These are phyloP conservation scores for Cladosporium velox DNA, from an alignment of 2,329 filamentous ascomycete genomes.

Conservation along the genomic window DNA sequence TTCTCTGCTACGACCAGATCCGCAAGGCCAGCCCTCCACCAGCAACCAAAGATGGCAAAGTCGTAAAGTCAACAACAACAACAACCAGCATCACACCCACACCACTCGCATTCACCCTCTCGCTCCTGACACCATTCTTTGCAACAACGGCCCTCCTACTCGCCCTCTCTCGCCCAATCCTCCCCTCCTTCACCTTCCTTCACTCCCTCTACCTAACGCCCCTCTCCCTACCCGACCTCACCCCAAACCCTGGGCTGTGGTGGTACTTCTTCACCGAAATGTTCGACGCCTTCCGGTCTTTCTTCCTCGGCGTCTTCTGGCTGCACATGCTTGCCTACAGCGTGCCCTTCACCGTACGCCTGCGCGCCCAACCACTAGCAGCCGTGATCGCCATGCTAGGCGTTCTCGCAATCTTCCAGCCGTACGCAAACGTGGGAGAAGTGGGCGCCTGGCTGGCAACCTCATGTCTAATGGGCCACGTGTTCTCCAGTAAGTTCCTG, in stretches of 20 bases:
- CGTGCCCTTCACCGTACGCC: slow-evolving; percentile 76
- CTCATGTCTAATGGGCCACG: slow-evolving; percentile 82
- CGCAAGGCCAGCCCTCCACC: slow-evolving; percentile 16
- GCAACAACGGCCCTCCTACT: slow-evolving; percentile 64
- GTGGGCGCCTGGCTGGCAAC: slow-evolving; percentile 81
- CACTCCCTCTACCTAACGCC: slow-evolving; percentile 90
- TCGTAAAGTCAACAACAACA: background rate
- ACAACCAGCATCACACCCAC: slow-evolving; percentile 20
- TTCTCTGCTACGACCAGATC: slow-evolving; percentile 72
- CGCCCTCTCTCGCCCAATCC: slow-evolving; percentile 70
- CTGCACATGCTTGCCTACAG: slow-evolving; percentile 90
- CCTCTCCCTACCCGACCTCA: slow-evolving; percentile 84
- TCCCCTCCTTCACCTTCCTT: slow-evolving; percentile 84
- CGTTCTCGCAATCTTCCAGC: slow-evolving; percentile 93
- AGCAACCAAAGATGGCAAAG: slow-evolving; percentile 4
- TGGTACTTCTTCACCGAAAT: slow-evolving; percentile 99
- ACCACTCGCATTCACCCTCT: slow-evolving; percentile 33
- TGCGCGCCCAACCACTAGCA: slow-evolving; percentile 83
- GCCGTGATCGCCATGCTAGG: slow-evolving; percentile 82
- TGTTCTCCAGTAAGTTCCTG: slow-evolving; percentile 65
- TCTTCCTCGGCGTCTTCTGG: slow-evolving; percentile 98
- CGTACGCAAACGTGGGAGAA: slow-evolving; percentile 91
- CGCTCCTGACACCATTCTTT: slow-evolving; percentile 60
- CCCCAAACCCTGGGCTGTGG: slow-evolving; percentile 94
- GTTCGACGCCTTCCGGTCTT: slow-evolving; percentile 96